These are phyloP conservation scores for Fusarium nurragi DNA, from an alignment of 2,329 filamentous ascomycete genomes.

Conservation along the genomic window DNA sequence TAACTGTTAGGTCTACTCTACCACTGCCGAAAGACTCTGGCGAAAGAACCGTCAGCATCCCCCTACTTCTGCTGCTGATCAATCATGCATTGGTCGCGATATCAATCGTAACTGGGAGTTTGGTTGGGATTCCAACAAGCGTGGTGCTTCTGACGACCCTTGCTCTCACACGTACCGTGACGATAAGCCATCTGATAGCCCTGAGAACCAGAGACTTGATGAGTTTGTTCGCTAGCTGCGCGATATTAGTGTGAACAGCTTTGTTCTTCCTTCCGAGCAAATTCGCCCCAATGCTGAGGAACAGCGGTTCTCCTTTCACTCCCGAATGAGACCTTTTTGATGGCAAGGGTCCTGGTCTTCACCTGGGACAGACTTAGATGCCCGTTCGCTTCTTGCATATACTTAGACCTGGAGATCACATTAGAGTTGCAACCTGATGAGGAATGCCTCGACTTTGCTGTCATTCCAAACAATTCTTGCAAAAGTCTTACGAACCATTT, in stretches of 20 bases:
- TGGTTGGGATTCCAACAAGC: slow-evolving; percentile 56
- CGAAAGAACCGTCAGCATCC: slow-evolving; percentile 61
- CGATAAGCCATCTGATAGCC: slow-evolving; percentile 52
- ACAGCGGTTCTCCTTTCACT: slow-evolving; percentile 48
- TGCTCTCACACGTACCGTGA: slow-evolving; percentile 59
- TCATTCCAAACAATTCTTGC: not conserved
- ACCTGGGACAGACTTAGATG: slow-evolving; percentile 23
- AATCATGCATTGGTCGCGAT: slow-evolving; percentile 60
- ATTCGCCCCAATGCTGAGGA: slow-evolving; percentile 51
- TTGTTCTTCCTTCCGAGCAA: slow-evolving; percentile 51
- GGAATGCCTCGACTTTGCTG: not conserved
- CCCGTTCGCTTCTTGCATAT: not conserved
- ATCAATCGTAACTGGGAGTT: slow-evolving; percentile 66
- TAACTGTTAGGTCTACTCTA: slow-evolving; percentile 53
- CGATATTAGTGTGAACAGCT: slow-evolving; percentile 49
- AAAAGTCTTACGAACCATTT: too few species aligned
- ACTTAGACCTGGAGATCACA: not conserved
- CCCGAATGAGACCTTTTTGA: slow-evolving; percentile 51
- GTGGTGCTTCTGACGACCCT: slow-evolving; percentile 59
- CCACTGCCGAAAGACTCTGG: slow-evolving; percentile 59
- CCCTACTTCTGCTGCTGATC: slow-evolving; percentile 30
- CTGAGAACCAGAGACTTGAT: slow-evolving; percentile 58
- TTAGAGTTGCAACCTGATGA: not conserved
- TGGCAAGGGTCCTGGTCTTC: slow-evolving; percentile 41
- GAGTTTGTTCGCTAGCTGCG: slow-evolving; percentile 46